Evolutionary conservation across 2,329 filamentous ascomycete genomes (phyloP).

Genomic region (Ramularia collo-cygni): DNA sequence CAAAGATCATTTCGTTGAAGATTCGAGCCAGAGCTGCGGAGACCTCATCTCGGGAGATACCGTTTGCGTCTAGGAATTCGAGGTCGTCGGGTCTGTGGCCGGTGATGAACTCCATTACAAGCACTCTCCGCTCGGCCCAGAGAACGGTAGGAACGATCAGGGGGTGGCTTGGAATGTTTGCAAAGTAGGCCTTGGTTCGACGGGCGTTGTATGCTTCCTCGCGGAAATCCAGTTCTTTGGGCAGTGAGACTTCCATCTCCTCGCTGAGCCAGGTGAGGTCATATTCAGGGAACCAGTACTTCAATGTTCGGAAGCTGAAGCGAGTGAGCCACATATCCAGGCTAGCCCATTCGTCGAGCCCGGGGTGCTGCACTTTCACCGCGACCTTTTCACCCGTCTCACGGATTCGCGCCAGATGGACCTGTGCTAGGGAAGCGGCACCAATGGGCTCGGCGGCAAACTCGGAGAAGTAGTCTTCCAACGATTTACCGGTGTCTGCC

Average conservation of each 20-base stretch:
- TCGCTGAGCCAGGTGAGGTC: conserved; percentile 92
- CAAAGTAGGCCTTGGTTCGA: conserved; percentile 74
- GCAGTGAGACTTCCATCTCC: conserved; percentile 87
- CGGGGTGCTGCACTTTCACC: conserved; percentile 93
- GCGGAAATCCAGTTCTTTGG: conserved; percentile 84
- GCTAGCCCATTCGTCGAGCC: conserved; percentile 79
- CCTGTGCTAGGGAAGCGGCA: conserved; percentile 88
- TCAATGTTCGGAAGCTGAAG: conserved; percentile 84
- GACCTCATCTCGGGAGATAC: conserved; percentile 91
- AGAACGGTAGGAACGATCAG: conserved; percentile 83
- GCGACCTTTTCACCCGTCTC: conserved; percentile 81
- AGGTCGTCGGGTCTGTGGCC: conserved; percentile 85
- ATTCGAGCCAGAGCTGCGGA: conserved; percentile 83
- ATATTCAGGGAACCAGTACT: conserved; percentile 93
- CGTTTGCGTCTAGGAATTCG: conserved; percentile 72
- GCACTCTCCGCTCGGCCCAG: conserved; percentile 79
- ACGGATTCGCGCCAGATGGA: conserved; percentile 78
- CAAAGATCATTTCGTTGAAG: conserved; percentile 99
- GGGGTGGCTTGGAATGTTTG: conserved; percentile 64
- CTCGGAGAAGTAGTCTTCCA: conserved; percentile 78
- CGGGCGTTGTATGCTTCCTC: conserved; percentile 79
- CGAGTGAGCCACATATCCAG: conserved; percentile 79
- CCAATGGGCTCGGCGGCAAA: conserved; percentile 79
- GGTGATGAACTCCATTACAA: conserved; percentile 91
- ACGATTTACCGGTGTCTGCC: conserved; percentile 68